Base-by-base conservation (phyloP, 1,284 basidiomycete species). In the Bjerkandera adusta region DNA sequence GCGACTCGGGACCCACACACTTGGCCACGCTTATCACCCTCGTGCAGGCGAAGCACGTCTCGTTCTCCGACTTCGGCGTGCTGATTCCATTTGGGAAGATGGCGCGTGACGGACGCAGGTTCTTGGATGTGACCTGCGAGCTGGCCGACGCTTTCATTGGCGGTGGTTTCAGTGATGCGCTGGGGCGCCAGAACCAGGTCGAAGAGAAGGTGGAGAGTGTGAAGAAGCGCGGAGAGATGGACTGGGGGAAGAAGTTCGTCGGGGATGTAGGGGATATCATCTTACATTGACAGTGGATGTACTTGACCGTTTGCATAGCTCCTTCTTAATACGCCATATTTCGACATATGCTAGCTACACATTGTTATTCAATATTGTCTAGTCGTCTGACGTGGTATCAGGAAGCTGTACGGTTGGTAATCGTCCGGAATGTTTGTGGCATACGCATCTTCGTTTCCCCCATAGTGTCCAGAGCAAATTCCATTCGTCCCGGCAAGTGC, bases 31-130 rank as follows among this genome's bases (percentile, higher is more conserved):
- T 50, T 7, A 13, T 41, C 22, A 45, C 36, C 4, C 16, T 25
- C 30, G 77, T 79, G 39, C 69, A 72, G 43, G 74, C 72, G 11
- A 57, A 65, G 44, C 83, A 85, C 50, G 57, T 66, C 21, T 72
- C 73, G 5, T 85, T 85, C 59, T 85, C 82, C 7, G 83, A 85
- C 55, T 78, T 79, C 45, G 64, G 65, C 7, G 55, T 75, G 21
- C 66, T 81, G 27, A 74, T 45, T 33, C 55, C 47, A 33, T 57
- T 40, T 36, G 57, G 50, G n/a, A 45, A 20, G 38, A 26, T 20
- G 10, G 39, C 74, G 43, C 48, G 39, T 2, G 52, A 51, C 2
- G 53, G 49, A n/a, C 42, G 43, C 11, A 45, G 36, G 20, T 58
- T 79, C 11, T 61, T 78, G 50, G 61, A 75, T 47, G 64, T 66